These are phyloP conservation scores for Rubia tinctorum DNA, from an alignment of 305 asterid species.

Conservation along the genomic window DNA sequence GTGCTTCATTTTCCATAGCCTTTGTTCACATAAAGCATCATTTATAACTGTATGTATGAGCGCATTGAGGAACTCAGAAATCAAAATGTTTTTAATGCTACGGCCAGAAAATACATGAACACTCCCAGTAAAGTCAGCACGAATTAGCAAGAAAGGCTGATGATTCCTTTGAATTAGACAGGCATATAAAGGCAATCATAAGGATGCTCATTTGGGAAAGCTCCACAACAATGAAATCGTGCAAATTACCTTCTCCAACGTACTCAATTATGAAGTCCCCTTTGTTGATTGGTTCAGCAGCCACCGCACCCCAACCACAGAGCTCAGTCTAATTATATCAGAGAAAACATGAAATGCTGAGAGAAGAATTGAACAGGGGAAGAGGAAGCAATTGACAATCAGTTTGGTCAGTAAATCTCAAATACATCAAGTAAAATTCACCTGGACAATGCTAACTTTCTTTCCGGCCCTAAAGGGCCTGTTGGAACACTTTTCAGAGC, in stretches of 20 bases:
- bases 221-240: background rate
- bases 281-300: conserved; percentile 77
- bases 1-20: conserved; percentile 93
- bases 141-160: background rate
- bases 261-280: conserved; percentile 85
- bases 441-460: conserved; percentile 77
- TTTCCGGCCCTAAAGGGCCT: conserved; percentile 83
- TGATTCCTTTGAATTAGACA: background rate
- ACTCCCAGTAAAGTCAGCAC: background rate
- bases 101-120: background rate
- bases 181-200: background rate
- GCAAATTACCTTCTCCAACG: conserved; percentile 87
- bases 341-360: conserved; percentile 3
- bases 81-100: background rate
- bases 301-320: conserved; percentile 98
- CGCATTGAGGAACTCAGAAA: background rate
- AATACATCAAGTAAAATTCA: conserved; percentile 19
- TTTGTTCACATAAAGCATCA: conserved; percentile 80
- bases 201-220: conserved; percentile 1
- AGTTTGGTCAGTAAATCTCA: background rate
- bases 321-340: conserved; percentile 65
- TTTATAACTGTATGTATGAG: conserved; percentile 58
- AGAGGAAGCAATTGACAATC: conserved; percentile 20
- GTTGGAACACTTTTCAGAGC: conserved; percentile 74
- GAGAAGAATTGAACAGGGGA: conserved; percentile 1